phyloP scores from a whole-genome alignment of 1,139 yeast species.

The Debaryomyces sp. region DNA sequence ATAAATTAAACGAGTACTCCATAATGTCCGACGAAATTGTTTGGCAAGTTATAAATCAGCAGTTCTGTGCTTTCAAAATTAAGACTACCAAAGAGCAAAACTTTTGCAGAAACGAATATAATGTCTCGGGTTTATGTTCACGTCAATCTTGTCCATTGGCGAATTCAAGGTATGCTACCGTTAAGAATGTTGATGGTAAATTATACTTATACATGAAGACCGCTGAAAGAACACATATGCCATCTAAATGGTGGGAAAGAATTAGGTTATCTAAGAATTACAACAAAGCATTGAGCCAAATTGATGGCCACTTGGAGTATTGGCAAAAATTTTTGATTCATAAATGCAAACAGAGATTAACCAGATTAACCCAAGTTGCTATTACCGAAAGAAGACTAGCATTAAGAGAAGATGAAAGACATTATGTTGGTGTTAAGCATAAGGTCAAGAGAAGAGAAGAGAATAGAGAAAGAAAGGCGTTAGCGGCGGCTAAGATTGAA shows the following conservation, averaged over 20 bases:
- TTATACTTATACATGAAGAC: constrained; percentile 94
- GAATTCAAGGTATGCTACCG: constrained; percentile 94
- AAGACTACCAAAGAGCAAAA: constrained; percentile 79
- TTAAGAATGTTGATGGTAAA: constrained; percentile 84
- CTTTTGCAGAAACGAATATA: constrained; percentile 86
- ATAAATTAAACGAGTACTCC: constrained; percentile 1
- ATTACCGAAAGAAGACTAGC: constrained; percentile 96
- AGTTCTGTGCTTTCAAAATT: constrained; percentile 85
- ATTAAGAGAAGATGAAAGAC: constrained; percentile 87
- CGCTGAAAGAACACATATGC: constrained; percentile 95
- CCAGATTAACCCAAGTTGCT: constrained; percentile 92
- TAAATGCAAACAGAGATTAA: constrained; percentile 93
- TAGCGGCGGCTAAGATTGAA: constrained; percentile 97
- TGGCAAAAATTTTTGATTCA: constrained; percentile 93
- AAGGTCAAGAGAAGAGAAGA: constrained; percentile 94
- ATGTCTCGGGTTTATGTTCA: constrained; percentile 87
- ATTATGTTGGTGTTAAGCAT: constrained; percentile 87
- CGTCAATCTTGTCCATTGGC: constrained; percentile 97
- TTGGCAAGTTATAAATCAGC: constrained; percentile 90
- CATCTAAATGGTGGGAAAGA: constrained; percentile 92
- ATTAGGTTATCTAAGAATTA: constrained; percentile 87
- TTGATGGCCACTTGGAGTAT: constrained; percentile 82
- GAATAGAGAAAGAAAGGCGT: constrained; percentile 92
- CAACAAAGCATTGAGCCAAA: constrained; percentile 81
- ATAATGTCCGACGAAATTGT: constrained; percentile 63